A percentile compares a stretch with the other conserved stretches of the same genome.
These are phyloP conservation scores for Claviceps arundinis DNA, from an alignment of 2,329 filamentous ascomycete genomes.

Conservation along the genomic window DNA sequence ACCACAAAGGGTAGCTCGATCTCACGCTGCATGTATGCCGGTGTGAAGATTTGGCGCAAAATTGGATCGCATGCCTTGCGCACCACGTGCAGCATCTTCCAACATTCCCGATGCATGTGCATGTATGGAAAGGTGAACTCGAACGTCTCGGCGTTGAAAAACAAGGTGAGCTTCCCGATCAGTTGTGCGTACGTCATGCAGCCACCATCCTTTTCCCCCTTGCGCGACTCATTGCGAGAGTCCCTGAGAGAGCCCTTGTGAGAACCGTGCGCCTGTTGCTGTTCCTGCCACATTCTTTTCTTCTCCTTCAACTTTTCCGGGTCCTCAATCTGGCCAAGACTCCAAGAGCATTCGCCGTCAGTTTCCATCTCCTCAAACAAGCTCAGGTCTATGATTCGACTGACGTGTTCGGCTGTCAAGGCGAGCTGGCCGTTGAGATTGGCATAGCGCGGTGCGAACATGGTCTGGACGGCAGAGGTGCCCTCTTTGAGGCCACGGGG, in stretches of 20 bases:
- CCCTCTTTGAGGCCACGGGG: conserved; percentile 17
- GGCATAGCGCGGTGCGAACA: conserved; percentile 16
- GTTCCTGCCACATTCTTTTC: background rate
- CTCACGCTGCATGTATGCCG: conserved; percentile 24
- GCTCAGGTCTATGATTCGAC: background rate
- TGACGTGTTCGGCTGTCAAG: background rate
- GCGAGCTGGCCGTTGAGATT: background rate
- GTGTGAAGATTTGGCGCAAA: conserved; percentile 19
- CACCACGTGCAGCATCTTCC: conserved; percentile 22
- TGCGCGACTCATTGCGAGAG: background rate
- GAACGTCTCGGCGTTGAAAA: conserved; percentile 22
- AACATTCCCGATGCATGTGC: conserved; percentile 27
- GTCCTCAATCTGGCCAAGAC: conserved; percentile 10
- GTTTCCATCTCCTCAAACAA: conserved; percentile 6
- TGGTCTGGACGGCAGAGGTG: conserved; percentile 17
- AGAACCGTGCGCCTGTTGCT: background rate
- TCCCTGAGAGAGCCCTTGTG: background rate
- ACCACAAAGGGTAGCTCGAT: conserved; percentile 26
- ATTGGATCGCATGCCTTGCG: conserved; percentile 16
- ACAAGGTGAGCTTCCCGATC: conserved; percentile 17
- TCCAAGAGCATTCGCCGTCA: conserved; percentile 8
- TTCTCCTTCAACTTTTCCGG: conserved; percentile 7
- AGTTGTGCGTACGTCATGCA: conserved; percentile 14
- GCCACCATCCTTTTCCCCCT: background rate
- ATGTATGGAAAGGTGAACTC: conserved; percentile 26